phyloP scores from a whole-genome alignment of 1,284 basidiomycete genomes.

The Cryptococcus sp. region DNA sequence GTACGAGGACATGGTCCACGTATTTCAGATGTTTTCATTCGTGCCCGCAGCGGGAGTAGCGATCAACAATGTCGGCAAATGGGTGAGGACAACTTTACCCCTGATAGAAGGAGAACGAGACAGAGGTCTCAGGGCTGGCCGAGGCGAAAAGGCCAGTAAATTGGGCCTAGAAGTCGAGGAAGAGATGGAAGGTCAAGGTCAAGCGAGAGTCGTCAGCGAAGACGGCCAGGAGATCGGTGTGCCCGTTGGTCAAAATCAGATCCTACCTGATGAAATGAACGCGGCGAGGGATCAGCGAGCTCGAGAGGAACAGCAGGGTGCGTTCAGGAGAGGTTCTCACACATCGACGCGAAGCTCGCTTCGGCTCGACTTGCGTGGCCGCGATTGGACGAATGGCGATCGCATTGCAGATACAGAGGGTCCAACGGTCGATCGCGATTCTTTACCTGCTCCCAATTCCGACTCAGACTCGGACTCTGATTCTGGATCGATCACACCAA shows the following conservation, averaged over 20 bases:
- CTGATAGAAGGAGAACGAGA: slow-evolving; percentile 51
- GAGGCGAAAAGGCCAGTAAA: slow-evolving; percentile 6
- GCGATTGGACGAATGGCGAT: background rate
- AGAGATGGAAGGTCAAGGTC: slow-evolving; percentile 19
- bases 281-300: slow-evolving; percentile 2
- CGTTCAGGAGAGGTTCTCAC: background rate
- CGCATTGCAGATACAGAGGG: background rate
- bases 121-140: slow-evolving; percentile 2
- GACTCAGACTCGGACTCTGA: slow-evolving; percentile 22
- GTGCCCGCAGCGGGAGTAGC: slow-evolving; percentile 71
- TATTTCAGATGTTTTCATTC: slow-evolving; percentile 88
- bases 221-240: slow-evolving; percentile 22
- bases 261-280: slow-evolving; percentile 11
- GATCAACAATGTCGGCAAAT: slow-evolving; percentile 64
- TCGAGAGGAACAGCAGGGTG: background rate
- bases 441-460: slow-evolving; percentile 22
- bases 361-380: slow-evolving; percentile 2
- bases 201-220: slow-evolving; percentile 16
- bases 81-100: slow-evolving; percentile 68
- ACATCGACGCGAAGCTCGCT: slow-evolving; percentile 1
- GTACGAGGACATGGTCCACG: slow-evolving; percentile 90
- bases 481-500: slow-evolving; percentile 27
- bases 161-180: slow-evolving; percentile 19
- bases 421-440: background rate
- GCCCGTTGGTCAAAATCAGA: background rate